These are phyloP conservation scores for Fibroporia radiculosa DNA, from an alignment of 768 basidiomycete genomes.

Conservation along the genomic window DNA sequence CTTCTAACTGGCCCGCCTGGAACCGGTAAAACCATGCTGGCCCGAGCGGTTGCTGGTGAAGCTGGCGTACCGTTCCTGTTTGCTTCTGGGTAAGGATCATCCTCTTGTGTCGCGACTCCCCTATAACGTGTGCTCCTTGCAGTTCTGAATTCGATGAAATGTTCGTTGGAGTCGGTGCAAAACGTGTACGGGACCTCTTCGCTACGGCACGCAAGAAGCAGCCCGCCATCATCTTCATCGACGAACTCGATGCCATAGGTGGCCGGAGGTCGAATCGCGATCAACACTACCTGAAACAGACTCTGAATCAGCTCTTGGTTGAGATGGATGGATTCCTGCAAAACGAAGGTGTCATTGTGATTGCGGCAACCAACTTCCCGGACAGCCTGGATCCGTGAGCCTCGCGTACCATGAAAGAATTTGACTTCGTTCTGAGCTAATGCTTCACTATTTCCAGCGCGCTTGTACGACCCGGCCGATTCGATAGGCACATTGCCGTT, in stretches of 20 bases:
- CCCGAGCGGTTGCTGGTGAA: constrained; percentile 94
- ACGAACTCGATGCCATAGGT: constrained; percentile 92
- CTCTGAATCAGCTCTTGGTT: constrained; percentile 91
- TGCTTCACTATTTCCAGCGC: constrained; percentile 43
- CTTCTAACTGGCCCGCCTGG: constrained; percentile 87
- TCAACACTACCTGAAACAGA: constrained; percentile 88
- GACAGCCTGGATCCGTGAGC: constrained; percentile 79
- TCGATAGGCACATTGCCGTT: constrained; percentile 89
- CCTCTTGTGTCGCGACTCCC: constrained; percentile 4
- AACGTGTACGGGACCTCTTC: constrained; percentile 92
- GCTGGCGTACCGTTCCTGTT: constrained; percentile 98
- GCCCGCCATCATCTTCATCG: constrained; percentile 97
- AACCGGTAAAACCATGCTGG: constrained; percentile 98
- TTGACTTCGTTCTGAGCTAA: background rate
- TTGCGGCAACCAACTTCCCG: constrained; percentile 97
- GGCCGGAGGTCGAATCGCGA: constrained; percentile 79
- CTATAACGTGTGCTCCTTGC: background rate
- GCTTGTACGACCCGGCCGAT: constrained; percentile 91
- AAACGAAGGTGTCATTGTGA: constrained; percentile 89
- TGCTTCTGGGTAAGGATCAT: constrained; percentile 68
- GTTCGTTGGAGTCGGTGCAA: constrained; percentile 93
- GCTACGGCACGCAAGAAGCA: constrained; percentile 89
- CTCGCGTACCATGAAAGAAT: background rate
- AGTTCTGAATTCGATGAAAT: constrained; percentile 97
- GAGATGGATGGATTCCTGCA: constrained; percentile 98